Base-by-base conservation (phyloP, 2,329 filamentous ascomycete species). In the Colletotrichum destructivum region DNA sequence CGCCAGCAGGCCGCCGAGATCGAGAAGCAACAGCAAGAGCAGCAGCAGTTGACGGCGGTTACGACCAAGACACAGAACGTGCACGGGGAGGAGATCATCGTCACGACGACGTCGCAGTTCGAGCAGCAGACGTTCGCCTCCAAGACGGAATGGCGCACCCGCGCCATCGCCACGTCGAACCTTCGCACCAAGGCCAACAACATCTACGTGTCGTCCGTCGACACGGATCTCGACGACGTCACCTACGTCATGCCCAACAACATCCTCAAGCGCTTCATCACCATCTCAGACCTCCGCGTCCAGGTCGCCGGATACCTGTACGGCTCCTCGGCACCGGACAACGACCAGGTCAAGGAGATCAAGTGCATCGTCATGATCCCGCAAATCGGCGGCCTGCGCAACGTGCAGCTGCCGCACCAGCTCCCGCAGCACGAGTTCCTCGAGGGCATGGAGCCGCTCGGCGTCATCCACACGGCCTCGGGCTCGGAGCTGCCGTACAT, bases 221-320 rank as follows among this genome's bases (percentile, higher is more conserved):
- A 98, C 80, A 93, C 96, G 75, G 93, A 95, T 65, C 90, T 96
- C 74, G 95, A 98, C 72, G 94, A 95, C 78, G 93, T 94, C 79
- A 99, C 96, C 0, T 99, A 98, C 78, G 94, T 99, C 78, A 98
- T 99, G 94, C 96, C 96, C 0, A 99, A 98, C 89, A 99, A 99
- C 81, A 92, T 99, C 60, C 89, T 99, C 78, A 98, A 98, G 88
- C 94, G 94, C 75, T 99, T 99, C 87, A 98, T 99, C 84, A 96
- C 94, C 31, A 97, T 99, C 79, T 93, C 96, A 57, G 96, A 99
- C 85, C 89, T 99, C 67, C 93, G 97, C 59, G 95, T 98, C 16
- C 96, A 99, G 83, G 95, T 99, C 61, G 95, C 96, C 18, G 96
- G 95, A 1, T 99, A 98, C 81, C 88, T 99, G 0, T 99, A 99